These are phyloP conservation scores for Jamesozyma piceae DNA, from an alignment of 805 yeast genomes.

Conservation along the genomic window DNA sequence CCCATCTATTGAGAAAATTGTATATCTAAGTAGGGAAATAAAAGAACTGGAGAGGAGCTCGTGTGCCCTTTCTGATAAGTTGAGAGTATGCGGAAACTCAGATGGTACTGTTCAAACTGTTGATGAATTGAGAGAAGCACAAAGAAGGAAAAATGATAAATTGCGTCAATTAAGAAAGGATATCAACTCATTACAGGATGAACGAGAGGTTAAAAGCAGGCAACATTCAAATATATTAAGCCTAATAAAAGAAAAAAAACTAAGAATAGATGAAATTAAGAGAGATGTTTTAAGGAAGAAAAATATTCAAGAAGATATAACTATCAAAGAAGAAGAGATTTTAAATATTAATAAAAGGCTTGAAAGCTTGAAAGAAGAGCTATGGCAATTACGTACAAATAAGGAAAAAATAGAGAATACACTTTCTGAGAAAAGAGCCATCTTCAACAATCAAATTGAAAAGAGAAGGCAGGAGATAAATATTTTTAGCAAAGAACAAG, in stretches of 20 bases:
- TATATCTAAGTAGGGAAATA: constrained; percentile 21
- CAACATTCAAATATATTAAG: constrained; percentile 15
- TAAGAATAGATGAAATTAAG: constrained; percentile 19
- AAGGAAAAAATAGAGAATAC: constrained; percentile 1
- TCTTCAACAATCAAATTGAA: constrained; percentile 2
- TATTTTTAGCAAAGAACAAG: neutral
- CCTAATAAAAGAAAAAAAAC: constrained; percentile 16
- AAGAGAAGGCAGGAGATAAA: neutral
- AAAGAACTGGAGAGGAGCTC: constrained; percentile 15
- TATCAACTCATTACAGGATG: constrained; percentile 17
- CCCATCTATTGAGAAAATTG: constrained; percentile 23
- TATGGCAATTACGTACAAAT: constrained; percentile 4
- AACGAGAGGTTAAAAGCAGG: constrained; percentile 17
- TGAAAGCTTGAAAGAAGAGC: constrained; percentile 4
- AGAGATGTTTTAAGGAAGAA: constrained; percentile 9
- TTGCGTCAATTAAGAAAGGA: constrained; percentile 20
- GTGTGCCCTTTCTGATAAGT: constrained; percentile 19
- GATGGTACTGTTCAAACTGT: constrained; percentile 20
- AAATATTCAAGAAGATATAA: constrained; percentile 10
- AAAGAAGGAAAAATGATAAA: constrained; percentile 13
- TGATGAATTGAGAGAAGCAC: constrained; percentile 21
- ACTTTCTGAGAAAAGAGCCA: neutral
- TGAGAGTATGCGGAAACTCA: constrained; percentile 14
- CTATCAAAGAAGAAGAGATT: constrained; percentile 8
- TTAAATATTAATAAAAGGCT: constrained; percentile 9